These are phyloP conservation scores for Cladosporium oxysporum DNA, from an alignment of 2,329 filamentous ascomycete genomes.

Conservation along the genomic window DNA sequence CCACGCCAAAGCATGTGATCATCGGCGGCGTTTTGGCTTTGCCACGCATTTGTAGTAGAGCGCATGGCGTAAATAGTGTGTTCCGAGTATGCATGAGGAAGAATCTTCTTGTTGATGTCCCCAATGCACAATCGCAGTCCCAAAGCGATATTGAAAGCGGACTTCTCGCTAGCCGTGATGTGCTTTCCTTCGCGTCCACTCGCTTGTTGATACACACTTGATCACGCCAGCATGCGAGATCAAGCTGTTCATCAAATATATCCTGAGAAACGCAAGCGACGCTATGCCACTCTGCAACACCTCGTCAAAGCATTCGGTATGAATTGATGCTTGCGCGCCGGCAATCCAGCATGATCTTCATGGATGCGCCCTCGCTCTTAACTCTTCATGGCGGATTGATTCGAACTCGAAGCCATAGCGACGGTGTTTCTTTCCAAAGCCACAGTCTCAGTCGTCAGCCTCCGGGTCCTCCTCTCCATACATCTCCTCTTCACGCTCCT, in stretches of 20 bases:
- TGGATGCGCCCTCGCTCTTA: background rate
- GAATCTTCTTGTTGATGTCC: background rate
- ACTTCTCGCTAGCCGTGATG: background rate
- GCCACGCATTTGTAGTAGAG: background rate
- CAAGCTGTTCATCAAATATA: background rate
- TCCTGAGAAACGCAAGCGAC: background rate
- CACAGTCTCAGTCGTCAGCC: slow-evolving; percentile 44
- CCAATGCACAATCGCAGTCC: background rate
- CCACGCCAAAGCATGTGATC: background rate
- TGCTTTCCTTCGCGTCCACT: background rate
- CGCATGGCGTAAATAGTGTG: background rate
- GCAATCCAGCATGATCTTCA: too few relatives aligned
- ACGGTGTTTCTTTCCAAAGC: background rate
- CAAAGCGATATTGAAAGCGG: background rate
- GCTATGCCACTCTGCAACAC: background rate
- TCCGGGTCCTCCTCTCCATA: slow-evolving; percentile 81
- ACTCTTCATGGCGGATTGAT: background rate
- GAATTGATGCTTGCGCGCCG: too few relatives aligned
- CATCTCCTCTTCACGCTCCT: slow-evolving; percentile 62
- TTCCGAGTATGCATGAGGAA: background rate
- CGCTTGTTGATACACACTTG: background rate
- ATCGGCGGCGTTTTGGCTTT: background rate
- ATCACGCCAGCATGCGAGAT: background rate
- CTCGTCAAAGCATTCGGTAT: background rate
- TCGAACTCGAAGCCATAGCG: background rate